Base-by-base conservation (phyloP, 2,329 filamentous ascomycete genomes). In the Coniochaeta sp. region DNA sequence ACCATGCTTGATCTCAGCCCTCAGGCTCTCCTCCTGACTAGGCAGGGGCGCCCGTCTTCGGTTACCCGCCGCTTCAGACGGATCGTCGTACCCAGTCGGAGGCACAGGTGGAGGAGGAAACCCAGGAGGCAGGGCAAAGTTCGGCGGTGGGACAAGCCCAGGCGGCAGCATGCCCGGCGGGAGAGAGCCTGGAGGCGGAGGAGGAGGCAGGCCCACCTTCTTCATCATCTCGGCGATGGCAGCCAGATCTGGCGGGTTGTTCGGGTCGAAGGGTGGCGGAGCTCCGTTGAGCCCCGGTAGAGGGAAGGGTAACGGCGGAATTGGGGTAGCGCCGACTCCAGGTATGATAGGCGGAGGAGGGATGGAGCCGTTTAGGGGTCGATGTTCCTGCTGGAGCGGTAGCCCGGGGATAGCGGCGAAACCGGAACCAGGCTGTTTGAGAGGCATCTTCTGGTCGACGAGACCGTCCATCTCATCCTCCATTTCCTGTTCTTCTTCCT, bases 381-480 rank as follows among this genome's bases (percentile, higher is more conserved):
- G 52, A 12, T 44, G 31, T 19, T 57, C 54, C 24, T 66, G 73
- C 1, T 77, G 79, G 17, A 79, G 69, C 38, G 79, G 82, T 40
- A 84, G 77, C 33, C 85, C 89, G 5, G 86, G 88, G 60, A 89
- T 82, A 31, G 82, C 80, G 3, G 83, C 76, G 70, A 84, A 69
- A 58, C 77, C 69, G 73, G 83, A 70, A 9, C 83, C 71, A 22
- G 82, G 73, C 62, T 79, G 79, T 67, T 83, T 85, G 33, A 85
- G 75, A 22, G 83, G 89, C 83, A 89, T 91, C 73, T 89, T 90
- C 72, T 99, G 95, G 69, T 99, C 95, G 59, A 96, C 88, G 52
- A 98, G 81, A 2, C 91, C 93, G 65, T 98, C 93, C 66, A 89
- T 89, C 74, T 98, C 95, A 70, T 98, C 95, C 72, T 97, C 91